phyloP scores from a whole-genome alignment of 495 filamentous ascomycete genomes.

The Paragyromitra xinjiangensis region DNA sequence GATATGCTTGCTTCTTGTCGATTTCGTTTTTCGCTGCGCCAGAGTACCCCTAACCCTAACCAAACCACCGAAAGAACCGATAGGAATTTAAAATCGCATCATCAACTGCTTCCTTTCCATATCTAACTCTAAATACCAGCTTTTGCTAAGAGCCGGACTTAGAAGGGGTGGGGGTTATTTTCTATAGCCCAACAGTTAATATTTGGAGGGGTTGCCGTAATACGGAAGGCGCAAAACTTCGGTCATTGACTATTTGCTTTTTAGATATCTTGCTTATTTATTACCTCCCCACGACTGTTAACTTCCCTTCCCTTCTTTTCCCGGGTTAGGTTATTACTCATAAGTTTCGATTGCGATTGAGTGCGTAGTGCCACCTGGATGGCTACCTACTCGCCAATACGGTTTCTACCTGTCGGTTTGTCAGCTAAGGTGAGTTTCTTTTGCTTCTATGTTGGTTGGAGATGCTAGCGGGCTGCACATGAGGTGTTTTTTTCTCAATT shows the following conservation, averaged over 20 bases:
- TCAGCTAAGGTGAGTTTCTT: neutral
- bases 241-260: conserved; percentile 14
- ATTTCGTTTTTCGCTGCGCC: neutral
- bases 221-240: neutral
- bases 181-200: neutral
- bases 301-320: neutral
- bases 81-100: neutral
- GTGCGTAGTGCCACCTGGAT: conserved; percentile 13
- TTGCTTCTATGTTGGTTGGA: neutral
- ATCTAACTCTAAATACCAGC: no score
- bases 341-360: conserved; percentile 10
- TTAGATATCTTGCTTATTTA: neutral
- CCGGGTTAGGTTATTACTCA: neutral
- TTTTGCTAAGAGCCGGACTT: no score
- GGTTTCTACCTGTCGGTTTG: conserved; percentile 1
- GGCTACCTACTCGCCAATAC: neutral
- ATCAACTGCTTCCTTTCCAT: neutral
- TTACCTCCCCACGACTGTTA: neutral
- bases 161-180: no score
- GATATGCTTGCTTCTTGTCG: no score
- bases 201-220: neutral
- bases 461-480: neutral
- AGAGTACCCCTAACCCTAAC: conserved; percentile 14
- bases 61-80: neutral
- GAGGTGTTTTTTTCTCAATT: conserved; percentile 1